Evolutionary conservation across 2,329 filamentous ascomycete species (phyloP), one percentile per base, ranked within the genome.

Genomic region (Apiospora rasikravindrae): DNA sequence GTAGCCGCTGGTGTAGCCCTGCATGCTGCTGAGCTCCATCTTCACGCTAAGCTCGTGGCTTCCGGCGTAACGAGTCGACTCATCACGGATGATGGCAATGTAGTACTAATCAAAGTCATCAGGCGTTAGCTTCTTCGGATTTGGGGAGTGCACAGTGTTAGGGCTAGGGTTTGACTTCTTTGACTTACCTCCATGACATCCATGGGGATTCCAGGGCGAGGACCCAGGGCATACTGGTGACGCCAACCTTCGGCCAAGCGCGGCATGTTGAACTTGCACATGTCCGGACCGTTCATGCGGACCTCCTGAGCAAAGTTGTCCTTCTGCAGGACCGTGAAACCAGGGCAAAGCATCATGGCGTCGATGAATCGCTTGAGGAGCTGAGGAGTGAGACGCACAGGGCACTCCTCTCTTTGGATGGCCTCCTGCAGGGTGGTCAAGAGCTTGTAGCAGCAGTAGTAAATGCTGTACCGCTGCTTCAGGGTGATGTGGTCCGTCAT

Each of bases 311-410:
- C 84, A 74, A 92, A 83, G 75, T 89, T 86, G 75, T 91, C 88
- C 80, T 91, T 92, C 83, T 89, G 88, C n/a, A 86, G 73, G 1
- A 87, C 82, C 4, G 88, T 90, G 78, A 92, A 92, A 1, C 90
- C 90, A 1, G 86, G 84, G 76, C 90, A 92, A 3, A 82, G 80
- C 81, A 92, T 85, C 26, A 86, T 86, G 1, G 88, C 83, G 13
- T 80, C 81, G 57, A 85, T 81, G 42, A 92, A 81, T 14, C 90
- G 88, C 73, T 85, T 84, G 44, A 88, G 81, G 0, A 93, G 84
- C 76, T 86, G 85, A 0, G 75, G 72, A n/a, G 84, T 90, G 26
- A 92, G 79, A 69, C 87, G 85, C 47, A 84, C 75, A 10, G 82
- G 76, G 51, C 86, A 79, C 24, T 82, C 79, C 0, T 80, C 76